These are phyloP conservation scores for Plantago coronopus DNA, from an alignment of 305 asterid species.

Conservation along the genomic window DNA sequence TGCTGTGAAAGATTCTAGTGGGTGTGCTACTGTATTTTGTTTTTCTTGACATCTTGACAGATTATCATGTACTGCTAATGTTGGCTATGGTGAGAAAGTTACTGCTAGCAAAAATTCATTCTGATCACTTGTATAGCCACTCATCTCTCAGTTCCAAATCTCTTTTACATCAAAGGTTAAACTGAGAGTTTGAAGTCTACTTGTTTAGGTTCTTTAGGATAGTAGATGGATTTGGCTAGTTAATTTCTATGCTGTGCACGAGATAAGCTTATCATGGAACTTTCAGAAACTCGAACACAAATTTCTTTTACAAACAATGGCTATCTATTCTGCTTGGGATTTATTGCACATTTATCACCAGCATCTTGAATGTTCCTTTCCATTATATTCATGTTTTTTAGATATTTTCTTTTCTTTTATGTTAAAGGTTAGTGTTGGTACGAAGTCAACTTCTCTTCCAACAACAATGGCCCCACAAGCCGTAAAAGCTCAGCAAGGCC, in stretches of 20 bases:
- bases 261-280: background rate
- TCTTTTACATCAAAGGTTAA: too few species aligned
- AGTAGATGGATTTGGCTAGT: background rate
- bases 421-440: conserved; percentile 44
- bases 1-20: background rate
- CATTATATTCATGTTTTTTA: background rate
- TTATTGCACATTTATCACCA: conserved; percentile 12
- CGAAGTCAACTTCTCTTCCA: conserved; percentile 34
- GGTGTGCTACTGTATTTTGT: too few species aligned
- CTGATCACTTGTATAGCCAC: too few species aligned
- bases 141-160: too few species aligned
- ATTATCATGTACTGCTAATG: too few species aligned
- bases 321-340: conserved; percentile 18
- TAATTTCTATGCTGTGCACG: background rate
- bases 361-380: conserved; percentile 15
- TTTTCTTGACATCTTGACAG: too few species aligned
- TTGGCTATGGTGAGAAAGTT: too few species aligned
- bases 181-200: too few species aligned
- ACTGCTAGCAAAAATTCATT: too few species aligned
- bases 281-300: conserved; percentile 4
- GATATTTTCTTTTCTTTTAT: conserved; percentile 9
- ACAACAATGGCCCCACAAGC: conserved; percentile 31
- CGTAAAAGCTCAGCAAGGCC: conserved; percentile 30
- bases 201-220: background rate
- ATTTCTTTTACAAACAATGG: conserved; percentile 15